Evolutionary conservation across 495 filamentous ascomycete genomes (phyloP), one percentile per base, ranked within the genome.

Genomic region (Zalerion maritima): DNA sequence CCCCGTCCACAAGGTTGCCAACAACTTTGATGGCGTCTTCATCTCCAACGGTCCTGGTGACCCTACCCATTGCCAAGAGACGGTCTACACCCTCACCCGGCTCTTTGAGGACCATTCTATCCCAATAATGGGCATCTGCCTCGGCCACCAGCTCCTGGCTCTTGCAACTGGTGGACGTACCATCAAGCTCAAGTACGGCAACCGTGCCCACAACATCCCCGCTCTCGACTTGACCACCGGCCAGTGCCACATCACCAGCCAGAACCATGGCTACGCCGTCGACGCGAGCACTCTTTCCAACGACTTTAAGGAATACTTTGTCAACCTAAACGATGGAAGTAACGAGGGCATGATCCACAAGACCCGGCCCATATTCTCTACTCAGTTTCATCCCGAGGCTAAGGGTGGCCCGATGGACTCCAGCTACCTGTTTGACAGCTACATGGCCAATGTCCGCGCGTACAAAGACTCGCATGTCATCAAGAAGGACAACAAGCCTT

Each of bases 251-350:
- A 96, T 96, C 58, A 96, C 89, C 25, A 79, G 71, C 45, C 89
- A 97, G 64, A 97, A 99, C 60, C 89, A 99, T 57, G 89, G 89
- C 25, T 99, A 99, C 46, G 89, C 89, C 11, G 85, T 99, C 25
- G 89, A 96, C 46, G 71, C 83, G 6, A 63, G 62, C 31, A 94
- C 83, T 6, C 66, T 99, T 13, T 68, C 78, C 14, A 59, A 54
- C 18, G 81, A 96, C 28, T 99, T 81, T 73, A 89, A 87, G 65
- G 87, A 93, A 47, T 94, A 92, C 62, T 96, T 96, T 47, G 72
- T 89, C 45, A 97, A 97, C 66, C 66, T 94, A 34, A 94, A 94
- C 58, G 89, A 97, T 46, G 77, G 77, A 19, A 79, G 72, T 59
- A 96, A 96, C 52, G 87, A 96, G 58, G 85, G 71, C 29, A 84